A percentile compares a stretch with the other conserved stretches of the same genome.
phyloP scores from a whole-genome alignment of 306 rosid genomes.

The Dryas alaskensis region DNA sequence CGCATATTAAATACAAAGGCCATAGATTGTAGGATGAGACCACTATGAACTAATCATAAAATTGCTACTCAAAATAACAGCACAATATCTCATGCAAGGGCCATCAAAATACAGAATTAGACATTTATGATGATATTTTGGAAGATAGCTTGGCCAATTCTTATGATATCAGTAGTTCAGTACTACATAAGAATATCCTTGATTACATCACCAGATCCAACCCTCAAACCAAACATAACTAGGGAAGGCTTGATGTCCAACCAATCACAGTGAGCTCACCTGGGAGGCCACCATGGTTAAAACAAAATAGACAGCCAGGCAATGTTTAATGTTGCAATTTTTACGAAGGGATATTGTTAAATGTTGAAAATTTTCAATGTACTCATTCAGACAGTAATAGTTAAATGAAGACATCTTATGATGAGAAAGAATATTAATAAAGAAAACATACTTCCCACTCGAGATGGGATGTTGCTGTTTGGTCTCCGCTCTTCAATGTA shows the following conservation, averaged over 20 bases:
- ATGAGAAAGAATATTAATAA: neutral
- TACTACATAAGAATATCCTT: neutral
- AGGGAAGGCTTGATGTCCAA: neutral
- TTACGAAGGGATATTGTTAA: neutral
- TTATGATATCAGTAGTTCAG: neutral
- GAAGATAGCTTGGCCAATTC: neutral
- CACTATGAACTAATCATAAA: neutral
- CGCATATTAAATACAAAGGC: neutral
- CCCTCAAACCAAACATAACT: neutral
- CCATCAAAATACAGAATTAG: neutral
- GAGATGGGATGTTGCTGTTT: constrained; percentile 73
- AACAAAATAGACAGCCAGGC: neutral
- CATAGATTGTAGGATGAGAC: neutral
- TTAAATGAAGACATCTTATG: neutral
- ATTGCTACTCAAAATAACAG: neutral
- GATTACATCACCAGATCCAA: neutral
- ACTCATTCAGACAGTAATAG: neutral
- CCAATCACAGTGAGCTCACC: constrained; percentile 3
- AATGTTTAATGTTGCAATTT: neutral
- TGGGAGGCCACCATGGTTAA: neutral
- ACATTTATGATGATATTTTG: neutral
- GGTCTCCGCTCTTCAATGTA: constrained; percentile 97
- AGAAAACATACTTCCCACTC: constrained; percentile 67
- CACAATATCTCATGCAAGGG: neutral
- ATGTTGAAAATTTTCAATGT: neutral